These are phyloP conservation scores for Acanthamoeba castellanii DNA, from an alignment of 208 protist genomes.

Conservation along the genomic window DNA sequence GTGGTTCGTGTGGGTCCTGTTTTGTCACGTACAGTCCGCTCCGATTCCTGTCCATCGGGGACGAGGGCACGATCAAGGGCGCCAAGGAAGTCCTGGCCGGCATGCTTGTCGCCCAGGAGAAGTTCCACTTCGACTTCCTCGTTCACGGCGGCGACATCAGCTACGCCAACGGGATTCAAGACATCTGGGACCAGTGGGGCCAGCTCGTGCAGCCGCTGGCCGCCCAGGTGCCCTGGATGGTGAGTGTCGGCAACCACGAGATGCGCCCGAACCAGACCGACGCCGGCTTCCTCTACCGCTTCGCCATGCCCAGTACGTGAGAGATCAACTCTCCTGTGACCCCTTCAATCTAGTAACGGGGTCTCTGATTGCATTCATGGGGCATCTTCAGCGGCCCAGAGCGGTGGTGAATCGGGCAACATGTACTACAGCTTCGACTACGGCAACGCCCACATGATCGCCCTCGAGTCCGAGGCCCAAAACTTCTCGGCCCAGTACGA, in stretches of 20 bases:
- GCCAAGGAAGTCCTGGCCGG: background rate
- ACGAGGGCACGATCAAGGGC: background rate
- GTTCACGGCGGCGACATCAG: constrained; percentile 20
- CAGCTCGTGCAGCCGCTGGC: constrained; percentile 15
- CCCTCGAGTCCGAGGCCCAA: constrained; percentile 15
- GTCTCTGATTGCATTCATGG: background rate
- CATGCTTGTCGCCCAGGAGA: background rate
- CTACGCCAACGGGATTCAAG: constrained; percentile 8
- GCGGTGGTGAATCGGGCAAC: background rate
- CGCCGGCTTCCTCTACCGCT: background rate
- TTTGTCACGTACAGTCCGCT: background rate
- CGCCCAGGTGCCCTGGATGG: constrained; percentile 31
- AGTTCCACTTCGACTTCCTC: background rate
- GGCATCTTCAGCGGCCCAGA: background rate
- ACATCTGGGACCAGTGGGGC: constrained; percentile 10
- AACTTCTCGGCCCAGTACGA: background rate
- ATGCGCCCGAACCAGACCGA: background rate
- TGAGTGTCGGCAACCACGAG: constrained; percentile 34
- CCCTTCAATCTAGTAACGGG: background rate
- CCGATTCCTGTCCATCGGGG: background rate
- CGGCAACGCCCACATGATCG: constrained; percentile 37
- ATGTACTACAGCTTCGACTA: constrained; percentile 75
- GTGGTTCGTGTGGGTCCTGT: too few relatives aligned
- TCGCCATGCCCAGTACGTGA: constrained; percentile 9
- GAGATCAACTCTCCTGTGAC: background rate